Conservation (phyloP, 163 green algal species). For the Trebouxia gelatinosa region DNA sequence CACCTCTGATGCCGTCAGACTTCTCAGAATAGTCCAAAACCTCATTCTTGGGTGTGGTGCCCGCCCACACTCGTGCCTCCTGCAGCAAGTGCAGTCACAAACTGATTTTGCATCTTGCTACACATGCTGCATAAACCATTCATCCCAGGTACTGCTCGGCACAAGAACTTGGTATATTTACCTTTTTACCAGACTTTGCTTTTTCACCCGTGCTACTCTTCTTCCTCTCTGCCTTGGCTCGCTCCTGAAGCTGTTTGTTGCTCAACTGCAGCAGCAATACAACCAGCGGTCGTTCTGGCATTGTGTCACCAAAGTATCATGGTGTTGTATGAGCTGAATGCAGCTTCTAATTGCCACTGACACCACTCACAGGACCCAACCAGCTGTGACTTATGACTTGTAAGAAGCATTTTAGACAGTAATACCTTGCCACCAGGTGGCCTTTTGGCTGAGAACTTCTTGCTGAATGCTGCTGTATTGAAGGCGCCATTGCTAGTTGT, state of each 20-base stretch:
- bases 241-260: constrained; percentile 5
- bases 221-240: constrained; percentile 19
- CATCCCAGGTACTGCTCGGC: neutral
- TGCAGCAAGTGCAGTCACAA: no score
- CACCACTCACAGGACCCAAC: no score
- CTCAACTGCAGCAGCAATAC: constrained; percentile 29
- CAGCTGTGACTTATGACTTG: no score
- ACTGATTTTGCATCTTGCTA: no score
- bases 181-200: no score
- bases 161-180: no score
- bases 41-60: constrained; percentile 25
- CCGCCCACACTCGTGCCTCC: constrained; percentile 51
- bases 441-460: constrained; percentile 14
- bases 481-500: constrained; percentile 23
- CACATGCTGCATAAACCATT: neutral
- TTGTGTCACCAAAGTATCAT: no score
- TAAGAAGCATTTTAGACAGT: neutral
- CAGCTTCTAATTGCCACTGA: no score
- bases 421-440: constrained; percentile 14
- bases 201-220: constrained; percentile 38
- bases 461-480: constrained; percentile 29
- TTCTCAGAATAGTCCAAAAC: constrained; percentile 70
- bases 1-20: constrained; percentile 11
- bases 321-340: no score
- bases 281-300: no score